phyloP scores from a whole-genome alignment of 2,329 filamentous ascomycete species.

The Penicillium sp. region DNA sequence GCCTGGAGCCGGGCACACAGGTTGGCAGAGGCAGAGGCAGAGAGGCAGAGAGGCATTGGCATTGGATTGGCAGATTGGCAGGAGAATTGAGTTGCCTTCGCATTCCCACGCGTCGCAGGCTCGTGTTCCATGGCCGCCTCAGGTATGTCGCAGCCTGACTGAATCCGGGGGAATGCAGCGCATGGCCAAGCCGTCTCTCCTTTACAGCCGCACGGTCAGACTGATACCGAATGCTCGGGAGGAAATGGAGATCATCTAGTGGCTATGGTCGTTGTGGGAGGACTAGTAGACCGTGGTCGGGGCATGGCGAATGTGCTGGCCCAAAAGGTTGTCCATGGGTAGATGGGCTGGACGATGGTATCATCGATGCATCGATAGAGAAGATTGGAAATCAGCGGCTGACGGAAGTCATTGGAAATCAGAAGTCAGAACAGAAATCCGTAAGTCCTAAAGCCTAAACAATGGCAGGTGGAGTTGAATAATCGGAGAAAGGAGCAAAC shows the following conservation, averaged over 20 bases:
- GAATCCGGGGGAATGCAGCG: constrained; percentile 2
- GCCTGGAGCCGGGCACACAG: no score
- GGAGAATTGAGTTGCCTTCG: background rate
- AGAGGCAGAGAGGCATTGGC: background rate
- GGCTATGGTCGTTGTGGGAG: no score
- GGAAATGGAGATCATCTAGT: no score
- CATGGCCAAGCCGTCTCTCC: background rate
- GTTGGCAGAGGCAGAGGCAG: background rate
- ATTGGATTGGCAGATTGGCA: background rate
- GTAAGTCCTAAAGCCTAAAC: background rate
- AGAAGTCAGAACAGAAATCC: background rate
- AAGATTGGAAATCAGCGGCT: constrained; percentile 1
- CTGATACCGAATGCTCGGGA: background rate
- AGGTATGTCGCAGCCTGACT: constrained; percentile 2
- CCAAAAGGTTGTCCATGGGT: background rate
- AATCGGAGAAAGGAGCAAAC: constrained; percentile 3
- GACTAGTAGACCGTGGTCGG: no score
- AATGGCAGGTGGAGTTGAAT: no score
- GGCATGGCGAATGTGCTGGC: no score
- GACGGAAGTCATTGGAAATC: background rate
- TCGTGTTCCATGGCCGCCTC: background rate
- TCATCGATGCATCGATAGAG: background rate
- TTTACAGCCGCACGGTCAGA: constrained; percentile 1
- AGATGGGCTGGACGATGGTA: background rate
- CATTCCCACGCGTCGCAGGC: constrained; percentile 1